Conservation (phyloP, 768 basidiomycete species). For the Lactarius hatsudake region DNA sequence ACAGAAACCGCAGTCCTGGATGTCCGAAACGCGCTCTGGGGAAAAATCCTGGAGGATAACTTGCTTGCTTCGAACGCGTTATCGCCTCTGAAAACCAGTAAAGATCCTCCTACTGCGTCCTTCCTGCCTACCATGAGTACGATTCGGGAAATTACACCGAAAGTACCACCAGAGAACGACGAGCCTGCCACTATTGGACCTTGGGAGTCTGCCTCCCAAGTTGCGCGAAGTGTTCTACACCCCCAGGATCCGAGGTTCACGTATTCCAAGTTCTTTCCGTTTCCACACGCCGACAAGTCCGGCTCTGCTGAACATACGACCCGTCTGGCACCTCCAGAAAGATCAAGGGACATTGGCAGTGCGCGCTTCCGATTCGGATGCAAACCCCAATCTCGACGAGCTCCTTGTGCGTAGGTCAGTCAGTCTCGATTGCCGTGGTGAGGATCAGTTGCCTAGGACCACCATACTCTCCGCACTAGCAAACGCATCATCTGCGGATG, state of each 20-base stretch:
- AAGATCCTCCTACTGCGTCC: not conserved
- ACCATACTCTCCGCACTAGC: not conserved
- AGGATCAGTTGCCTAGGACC: not conserved
- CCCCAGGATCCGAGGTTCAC: not conserved
- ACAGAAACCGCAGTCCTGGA: conserved; percentile 40
- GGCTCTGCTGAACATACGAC: not conserved
- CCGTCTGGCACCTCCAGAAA: not conserved
- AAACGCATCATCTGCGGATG: not conserved
- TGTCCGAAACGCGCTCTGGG: conserved; percentile 35
- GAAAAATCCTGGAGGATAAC: conserved; percentile 1
- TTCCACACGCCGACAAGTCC: not conserved
- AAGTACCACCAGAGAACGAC: not conserved
- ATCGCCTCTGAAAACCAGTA: not conserved
- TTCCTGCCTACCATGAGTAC: not conserved
- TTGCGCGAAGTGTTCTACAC: conserved; percentile 15
- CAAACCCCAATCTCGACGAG: not conserved
- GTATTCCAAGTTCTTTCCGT: conserved; percentile 18
- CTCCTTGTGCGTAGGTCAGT: not conserved
- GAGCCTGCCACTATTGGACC: conserved; percentile 39
- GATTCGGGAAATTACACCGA: not conserved
- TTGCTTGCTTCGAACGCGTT: not conserved
- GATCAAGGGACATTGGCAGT: not conserved
- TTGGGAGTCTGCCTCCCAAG: conserved; percentile 58
- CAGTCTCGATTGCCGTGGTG: not conserved
- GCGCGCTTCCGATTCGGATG: not conserved